These are phyloP conservation scores for Zygosaccharomyces lentus DNA, from an alignment of 805 yeast genomes.

Conservation along the genomic window DNA sequence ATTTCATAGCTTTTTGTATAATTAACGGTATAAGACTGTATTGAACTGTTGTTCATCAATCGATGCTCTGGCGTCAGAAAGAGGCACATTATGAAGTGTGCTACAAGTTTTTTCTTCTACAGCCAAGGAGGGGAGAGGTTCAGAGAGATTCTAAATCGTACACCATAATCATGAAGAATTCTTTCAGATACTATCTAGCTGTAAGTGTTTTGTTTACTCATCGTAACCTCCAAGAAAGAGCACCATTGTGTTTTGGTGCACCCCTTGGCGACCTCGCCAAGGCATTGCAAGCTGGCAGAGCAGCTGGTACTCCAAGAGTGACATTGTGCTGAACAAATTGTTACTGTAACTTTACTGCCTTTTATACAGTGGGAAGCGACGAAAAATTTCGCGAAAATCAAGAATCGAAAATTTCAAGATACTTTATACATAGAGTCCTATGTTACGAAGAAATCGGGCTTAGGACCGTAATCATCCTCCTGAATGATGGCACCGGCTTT, in stretches of 20 bases:
- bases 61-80: not conserved
- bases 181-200: slow-evolving; percentile 39
- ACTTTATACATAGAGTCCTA: slow-evolving; percentile 1
- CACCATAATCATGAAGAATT: slow-evolving; percentile 31
- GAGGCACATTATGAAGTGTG: too few relatives aligned
- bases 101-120: not conserved
- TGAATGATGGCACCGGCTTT: slow-evolving; percentile 91
- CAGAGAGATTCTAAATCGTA: slow-evolving; percentile 26
- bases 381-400: not conserved
- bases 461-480: slow-evolving; percentile 94
- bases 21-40: slow-evolving; percentile 11
- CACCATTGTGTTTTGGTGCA: not conserved
- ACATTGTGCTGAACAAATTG: not conserved
- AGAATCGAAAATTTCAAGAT: slow-evolving; percentile 3
- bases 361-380: not conserved
- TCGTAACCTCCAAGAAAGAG: slow-evolving; percentile 17
- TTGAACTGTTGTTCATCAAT: not conserved
- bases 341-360: not conserved
- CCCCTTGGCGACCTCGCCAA: not conserved
- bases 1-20: slow-evolving; percentile 14
- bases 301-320: not conserved
- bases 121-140: slow-evolving; percentile 5
- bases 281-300: not conserved
- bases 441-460: slow-evolving; percentile 41
- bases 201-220: slow-evolving; percentile 32